Evolutionary conservation across 2,329 filamentous ascomycete genomes (phyloP).

Genomic region (Aspergillus japonicus): DNA sequence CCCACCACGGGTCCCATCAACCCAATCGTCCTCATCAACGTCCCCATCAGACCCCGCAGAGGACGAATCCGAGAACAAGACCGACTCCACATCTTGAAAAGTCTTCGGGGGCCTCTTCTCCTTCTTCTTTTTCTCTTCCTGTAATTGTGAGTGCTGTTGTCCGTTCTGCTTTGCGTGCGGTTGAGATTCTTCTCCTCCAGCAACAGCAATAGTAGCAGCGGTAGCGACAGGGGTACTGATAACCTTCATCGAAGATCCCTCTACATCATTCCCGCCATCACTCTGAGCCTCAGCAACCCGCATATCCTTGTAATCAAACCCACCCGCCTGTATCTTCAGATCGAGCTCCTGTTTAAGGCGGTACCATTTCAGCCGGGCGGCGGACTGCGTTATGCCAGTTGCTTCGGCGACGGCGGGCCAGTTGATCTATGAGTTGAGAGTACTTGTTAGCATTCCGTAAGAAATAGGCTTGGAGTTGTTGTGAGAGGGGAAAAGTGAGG

Average conservation of each 20-base stretch:
- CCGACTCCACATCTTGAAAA: background rate
- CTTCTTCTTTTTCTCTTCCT: background rate
- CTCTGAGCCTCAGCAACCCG: background rate
- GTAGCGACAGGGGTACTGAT: no score
- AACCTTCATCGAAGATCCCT: background rate
- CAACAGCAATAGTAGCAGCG: no score
- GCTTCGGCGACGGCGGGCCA: background rate
- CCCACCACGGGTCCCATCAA: background rate
- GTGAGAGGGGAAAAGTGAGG: no score
- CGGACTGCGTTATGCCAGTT: background rate
- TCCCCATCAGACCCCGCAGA: background rate
- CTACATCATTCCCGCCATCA: background rate
- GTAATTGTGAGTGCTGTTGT: background rate
- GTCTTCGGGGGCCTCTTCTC: background rate
- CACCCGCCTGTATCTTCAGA: background rate
- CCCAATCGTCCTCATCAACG: background rate
- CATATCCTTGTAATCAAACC: background rate
- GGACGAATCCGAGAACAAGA: background rate
- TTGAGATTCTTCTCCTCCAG: no score
- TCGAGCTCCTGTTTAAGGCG: background rate
- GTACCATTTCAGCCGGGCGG: background rate
- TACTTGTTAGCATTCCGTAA: no score
- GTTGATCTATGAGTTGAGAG: background rate
- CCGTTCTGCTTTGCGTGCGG: no score
- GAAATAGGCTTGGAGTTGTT: no score